Evolutionary conservation across 2,329 filamentous ascomycete species (phyloP).

Genomic region (Trichoderma polysporum): DNA sequence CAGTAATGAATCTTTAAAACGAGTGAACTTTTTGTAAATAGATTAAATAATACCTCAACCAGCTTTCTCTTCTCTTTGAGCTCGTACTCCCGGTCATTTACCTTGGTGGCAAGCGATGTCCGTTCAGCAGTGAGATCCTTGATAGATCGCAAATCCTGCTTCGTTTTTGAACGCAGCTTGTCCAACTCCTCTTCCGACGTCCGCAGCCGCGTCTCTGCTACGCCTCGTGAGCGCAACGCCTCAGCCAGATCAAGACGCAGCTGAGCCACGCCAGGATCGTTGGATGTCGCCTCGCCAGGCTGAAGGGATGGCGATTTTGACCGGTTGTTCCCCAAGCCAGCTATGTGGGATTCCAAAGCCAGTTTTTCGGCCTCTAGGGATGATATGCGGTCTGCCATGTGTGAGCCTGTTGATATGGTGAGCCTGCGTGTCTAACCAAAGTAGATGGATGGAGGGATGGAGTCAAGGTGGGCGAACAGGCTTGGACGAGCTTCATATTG

Average conservation of each 20-base stretch:
- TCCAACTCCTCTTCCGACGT: constrained; percentile 63
- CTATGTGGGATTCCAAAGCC: constrained; percentile 34
- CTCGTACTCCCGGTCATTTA: constrained; percentile 84
- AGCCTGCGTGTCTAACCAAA: constrained; percentile 22
- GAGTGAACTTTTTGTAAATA: neutral
- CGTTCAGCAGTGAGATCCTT: constrained; percentile 62
- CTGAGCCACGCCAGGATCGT: constrained; percentile 44
- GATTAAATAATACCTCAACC: constrained; percentile 58
- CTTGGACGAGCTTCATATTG: constrained; percentile 68
- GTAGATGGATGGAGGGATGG: too few relatives aligned
- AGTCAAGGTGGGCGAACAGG: constrained; percentile 58
- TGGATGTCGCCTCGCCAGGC: constrained; percentile 23
- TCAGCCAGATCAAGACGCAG: constrained; percentile 70
- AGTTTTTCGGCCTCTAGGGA: constrained; percentile 60
- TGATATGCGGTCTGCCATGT: constrained; percentile 66
- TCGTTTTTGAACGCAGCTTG: constrained; percentile 59
- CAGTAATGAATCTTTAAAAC: neutral
- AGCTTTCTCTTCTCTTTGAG: constrained; percentile 79
- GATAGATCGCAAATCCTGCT: constrained; percentile 61
- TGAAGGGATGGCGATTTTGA: constrained; percentile 24
- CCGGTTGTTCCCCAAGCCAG: constrained; percentile 27
- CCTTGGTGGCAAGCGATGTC: constrained; percentile 59
- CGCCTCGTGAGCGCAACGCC: constrained; percentile 70
- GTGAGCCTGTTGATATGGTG: constrained; percentile 51
- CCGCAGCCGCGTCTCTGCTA: constrained; percentile 64